These are phyloP conservation scores for Byssochlamys sp. DNA, from an alignment of 2,329 filamentous ascomycete genomes.

Conservation along the genomic window DNA sequence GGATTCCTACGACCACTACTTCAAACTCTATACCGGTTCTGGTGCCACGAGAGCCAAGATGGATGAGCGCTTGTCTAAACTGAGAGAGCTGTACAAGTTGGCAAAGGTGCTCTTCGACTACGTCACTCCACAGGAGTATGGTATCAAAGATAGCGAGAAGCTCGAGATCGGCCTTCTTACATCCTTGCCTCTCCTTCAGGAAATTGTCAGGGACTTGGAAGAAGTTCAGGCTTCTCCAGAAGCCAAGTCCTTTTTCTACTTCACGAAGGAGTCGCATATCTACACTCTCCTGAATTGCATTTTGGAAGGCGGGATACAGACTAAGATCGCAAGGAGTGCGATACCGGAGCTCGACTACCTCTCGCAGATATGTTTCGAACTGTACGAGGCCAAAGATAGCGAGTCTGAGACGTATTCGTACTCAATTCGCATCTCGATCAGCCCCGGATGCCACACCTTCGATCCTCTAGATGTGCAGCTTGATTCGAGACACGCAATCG, in stretches of 20 bases:
- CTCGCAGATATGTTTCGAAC: slow-evolving; percentile 92
- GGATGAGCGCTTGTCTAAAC: slow-evolving; percentile 73
- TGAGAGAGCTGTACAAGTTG: slow-evolving; percentile 85
- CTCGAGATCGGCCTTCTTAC: slow-evolving; percentile 95
- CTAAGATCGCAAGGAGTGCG: slow-evolving; percentile 87
- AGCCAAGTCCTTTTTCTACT: slow-evolving; percentile 95
- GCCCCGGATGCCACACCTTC: slow-evolving; percentile 89
- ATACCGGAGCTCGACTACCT: slow-evolving; percentile 97
- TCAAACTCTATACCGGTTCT: slow-evolving; percentile 76
- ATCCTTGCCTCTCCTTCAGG: slow-evolving; percentile 82
- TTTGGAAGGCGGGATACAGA: slow-evolving; percentile 88
- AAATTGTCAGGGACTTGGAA: slow-evolving; percentile 93
- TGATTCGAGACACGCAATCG: slow-evolving; percentile 92
- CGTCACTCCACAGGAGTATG: slow-evolving; percentile 95
- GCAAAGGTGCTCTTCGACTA: slow-evolving; percentile 96
- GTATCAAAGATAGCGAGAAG: slow-evolving; percentile 90
- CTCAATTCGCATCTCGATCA: slow-evolving; percentile 90
- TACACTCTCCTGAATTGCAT: slow-evolving; percentile 98
- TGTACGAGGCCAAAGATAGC: slow-evolving; percentile 87
- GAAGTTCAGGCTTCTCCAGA: slow-evolving; percentile 92
- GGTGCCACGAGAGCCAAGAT: slow-evolving; percentile 66
- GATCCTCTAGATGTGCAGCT: slow-evolving; percentile 93
- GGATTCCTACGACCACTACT: slow-evolving; percentile 61
- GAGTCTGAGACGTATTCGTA: slow-evolving; percentile 75
- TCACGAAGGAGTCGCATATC: slow-evolving; percentile 97